Conservation (phyloP, 2,329 filamentous ascomycete species). For the Ascochyta viciae-villosae region DNA sequence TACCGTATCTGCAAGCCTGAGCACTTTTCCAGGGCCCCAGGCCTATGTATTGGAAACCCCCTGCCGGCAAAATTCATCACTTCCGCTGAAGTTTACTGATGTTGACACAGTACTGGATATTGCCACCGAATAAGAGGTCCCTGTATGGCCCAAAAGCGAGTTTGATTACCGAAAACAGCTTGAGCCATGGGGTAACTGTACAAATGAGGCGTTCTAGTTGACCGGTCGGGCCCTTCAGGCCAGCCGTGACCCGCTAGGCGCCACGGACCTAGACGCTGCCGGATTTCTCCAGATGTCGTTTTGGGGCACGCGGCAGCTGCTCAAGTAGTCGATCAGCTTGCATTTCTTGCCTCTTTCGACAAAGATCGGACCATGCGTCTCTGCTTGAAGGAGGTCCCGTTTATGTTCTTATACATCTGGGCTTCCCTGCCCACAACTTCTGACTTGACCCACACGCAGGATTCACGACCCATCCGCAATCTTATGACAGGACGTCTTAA, state of each 20-base stretch:
- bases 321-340: constrained; percentile 3
- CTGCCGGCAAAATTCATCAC: not conserved
- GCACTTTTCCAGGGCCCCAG: not conserved
- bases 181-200: not conserved
- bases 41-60: not conserved
- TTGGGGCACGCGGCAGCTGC: not conserved
- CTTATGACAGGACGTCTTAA: not conserved
- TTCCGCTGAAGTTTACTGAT: not conserved
- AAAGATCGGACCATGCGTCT: not conserved
- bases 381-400: not conserved
- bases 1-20: not conserved
- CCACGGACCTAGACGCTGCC: not conserved
- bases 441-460: constrained; percentile 2
- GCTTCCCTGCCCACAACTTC: constrained; percentile 2
- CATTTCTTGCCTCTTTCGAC: not conserved
- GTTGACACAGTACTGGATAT: not conserved
- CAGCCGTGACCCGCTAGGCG: not conserved
- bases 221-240: constrained; percentile 1
- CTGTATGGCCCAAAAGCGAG: not conserved
- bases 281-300: not conserved
- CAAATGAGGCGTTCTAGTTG: not conserved
- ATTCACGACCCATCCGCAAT: constrained; percentile 6
- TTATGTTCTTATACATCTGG: not conserved
- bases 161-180: not conserved
- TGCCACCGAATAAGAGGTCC: not conserved